Evolutionary conservation across 179 eudicot species (phyloP).

Genomic region (Vitellaria paradoxa): DNA sequence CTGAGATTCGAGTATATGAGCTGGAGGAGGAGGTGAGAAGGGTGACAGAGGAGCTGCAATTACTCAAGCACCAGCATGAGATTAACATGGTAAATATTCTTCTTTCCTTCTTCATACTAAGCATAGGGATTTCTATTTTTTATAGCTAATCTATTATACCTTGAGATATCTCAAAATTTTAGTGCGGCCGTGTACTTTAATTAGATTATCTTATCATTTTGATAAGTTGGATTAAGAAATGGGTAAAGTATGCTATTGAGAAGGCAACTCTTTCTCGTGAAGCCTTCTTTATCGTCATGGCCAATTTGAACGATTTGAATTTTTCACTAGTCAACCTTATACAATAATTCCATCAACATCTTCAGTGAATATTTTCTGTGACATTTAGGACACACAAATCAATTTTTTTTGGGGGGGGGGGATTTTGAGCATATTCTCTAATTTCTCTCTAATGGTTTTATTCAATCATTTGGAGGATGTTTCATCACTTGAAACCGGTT

Average conservation of each 20-base stretch:
- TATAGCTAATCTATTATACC: too few relatives aligned
- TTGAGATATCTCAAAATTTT: background rate
- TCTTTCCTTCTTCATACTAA: background rate
- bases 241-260: background rate
- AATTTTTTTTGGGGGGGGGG: background rate
- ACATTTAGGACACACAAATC: background rate
- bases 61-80: slow-evolving; percentile 40
- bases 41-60: slow-evolving; percentile 40
- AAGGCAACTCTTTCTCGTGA: background rate
- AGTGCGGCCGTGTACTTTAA: background rate
- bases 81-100: slow-evolving; percentile 38
- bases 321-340: background rate
- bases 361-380: background rate
- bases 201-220: background rate
- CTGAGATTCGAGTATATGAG: slow-evolving; percentile 48
- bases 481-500: background rate
- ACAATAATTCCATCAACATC: background rate
- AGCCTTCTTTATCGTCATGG: background rate
- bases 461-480: background rate
- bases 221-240: background rate
- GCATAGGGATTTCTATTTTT: background rate
- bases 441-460: background rate
- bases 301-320: background rate
- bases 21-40: slow-evolving; percentile 58
- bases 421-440: background rate